These are phyloP conservation scores for Areca catechu DNA, from an alignment of 176 grass and related monocot genomes.

Conservation along the genomic window DNA sequence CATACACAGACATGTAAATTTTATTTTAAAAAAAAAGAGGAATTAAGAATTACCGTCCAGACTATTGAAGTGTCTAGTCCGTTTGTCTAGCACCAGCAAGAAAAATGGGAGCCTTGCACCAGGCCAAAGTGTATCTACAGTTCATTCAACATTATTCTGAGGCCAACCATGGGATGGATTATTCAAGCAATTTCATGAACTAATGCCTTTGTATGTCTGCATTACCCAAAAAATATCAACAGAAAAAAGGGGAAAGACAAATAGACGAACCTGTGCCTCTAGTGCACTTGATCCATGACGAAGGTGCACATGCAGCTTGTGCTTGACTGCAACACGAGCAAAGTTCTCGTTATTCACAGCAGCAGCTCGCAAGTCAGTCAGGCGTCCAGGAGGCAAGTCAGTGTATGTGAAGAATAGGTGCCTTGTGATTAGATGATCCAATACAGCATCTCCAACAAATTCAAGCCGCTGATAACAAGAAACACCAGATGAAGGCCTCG, in stretches of 20 bases:
- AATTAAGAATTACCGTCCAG: slow-evolving; percentile 63
- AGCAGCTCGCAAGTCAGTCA: slow-evolving; percentile 89
- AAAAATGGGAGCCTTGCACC: slow-evolving; percentile 94
- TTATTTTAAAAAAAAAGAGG: no score
- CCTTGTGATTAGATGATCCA: slow-evolving; percentile 93
- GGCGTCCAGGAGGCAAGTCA: slow-evolving; percentile 77
- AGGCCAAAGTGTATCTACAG: no score
- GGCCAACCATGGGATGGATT: no score
- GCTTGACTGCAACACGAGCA: slow-evolving; percentile 83
- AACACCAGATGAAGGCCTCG: slow-evolving; percentile 86
- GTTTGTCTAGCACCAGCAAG: slow-evolving; percentile 81
- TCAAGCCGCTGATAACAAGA: slow-evolving; percentile 95
- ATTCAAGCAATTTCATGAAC: no score
- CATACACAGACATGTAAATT: no score
- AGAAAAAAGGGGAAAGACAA: neutral
- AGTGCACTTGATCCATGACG: slow-evolving; percentile 92
- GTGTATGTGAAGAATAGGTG: slow-evolving; percentile 95
- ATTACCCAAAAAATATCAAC: slow-evolving; percentile 11
- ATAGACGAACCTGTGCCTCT: slow-evolving; percentile 67
- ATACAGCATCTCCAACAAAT: slow-evolving; percentile 97
- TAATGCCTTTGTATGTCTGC: no score
- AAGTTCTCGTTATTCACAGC: slow-evolving; percentile 99
- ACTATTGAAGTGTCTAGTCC: slow-evolving; percentile 53
- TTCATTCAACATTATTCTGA: no score
- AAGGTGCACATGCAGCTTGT: slow-evolving; percentile 78